Percentiles rank a stretch among this genome's conserved stretches.
Conservation (phyloP, 2,329 filamentous ascomycete genomes). For the Pseudogymnoascus sp. region DNA sequence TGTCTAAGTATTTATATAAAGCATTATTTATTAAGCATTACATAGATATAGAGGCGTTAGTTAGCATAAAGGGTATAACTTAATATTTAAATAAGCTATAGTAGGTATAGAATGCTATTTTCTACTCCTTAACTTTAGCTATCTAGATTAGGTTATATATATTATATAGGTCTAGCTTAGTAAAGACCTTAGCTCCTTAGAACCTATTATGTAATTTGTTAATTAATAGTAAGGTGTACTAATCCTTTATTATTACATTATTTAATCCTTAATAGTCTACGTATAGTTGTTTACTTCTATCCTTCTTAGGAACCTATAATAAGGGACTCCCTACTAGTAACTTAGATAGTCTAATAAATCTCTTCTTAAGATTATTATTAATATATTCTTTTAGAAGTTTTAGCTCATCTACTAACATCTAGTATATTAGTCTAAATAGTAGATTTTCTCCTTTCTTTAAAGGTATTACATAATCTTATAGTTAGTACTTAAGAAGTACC, state of each 20-base stretch:
- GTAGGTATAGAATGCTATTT: slow-evolving; percentile 27
- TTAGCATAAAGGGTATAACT: slow-evolving; percentile 24
- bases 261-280: slow-evolving; percentile 31
- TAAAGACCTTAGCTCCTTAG: slow-evolving; percentile 21
- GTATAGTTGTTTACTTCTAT: slow-evolving; percentile 24
- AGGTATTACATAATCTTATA: neutral
- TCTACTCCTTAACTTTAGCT: slow-evolving; percentile 28
- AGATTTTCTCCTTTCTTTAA: neutral
- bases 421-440: slow-evolving; percentile 13
- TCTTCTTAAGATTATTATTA: slow-evolving; percentile 14
- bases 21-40: slow-evolving; percentile 23
- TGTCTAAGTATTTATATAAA: slow-evolving; percentile 10
- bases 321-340: slow-evolving; percentile 19
- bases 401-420: slow-evolving; percentile 11
- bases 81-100: slow-evolving; percentile 29
- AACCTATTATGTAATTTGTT: slow-evolving; percentile 24
- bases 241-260: slow-evolving; percentile 28
- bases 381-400: slow-evolving; percentile 16
- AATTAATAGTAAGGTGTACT: slow-evolving; percentile 27
- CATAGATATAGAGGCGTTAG: slow-evolving; percentile 20
- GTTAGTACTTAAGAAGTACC: neutral
- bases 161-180: slow-evolving; percentile 27
- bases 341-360: slow-evolving; percentile 16
- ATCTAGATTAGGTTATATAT: slow-evolving; percentile 29
- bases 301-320: slow-evolving; percentile 28